phyloP scores from a whole-genome alignment of 176 grass and related monocot species.

The Phragmites australis region DNA sequence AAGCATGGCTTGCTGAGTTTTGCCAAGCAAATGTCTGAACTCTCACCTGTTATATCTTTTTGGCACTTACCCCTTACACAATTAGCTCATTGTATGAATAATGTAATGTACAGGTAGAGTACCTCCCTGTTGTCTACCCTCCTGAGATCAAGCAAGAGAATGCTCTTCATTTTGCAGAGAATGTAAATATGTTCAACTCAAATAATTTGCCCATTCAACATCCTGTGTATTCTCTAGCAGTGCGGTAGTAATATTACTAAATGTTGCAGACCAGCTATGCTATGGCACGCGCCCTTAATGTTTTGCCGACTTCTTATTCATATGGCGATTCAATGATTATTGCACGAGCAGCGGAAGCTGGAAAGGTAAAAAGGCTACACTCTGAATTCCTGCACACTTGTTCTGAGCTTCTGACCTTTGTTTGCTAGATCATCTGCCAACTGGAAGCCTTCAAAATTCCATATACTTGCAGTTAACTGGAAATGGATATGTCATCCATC shows the following conservation, averaged over 20 bases:
- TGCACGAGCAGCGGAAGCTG: conserved; percentile 62
- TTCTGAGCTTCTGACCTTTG: not conserved
- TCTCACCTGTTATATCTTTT: not conserved
- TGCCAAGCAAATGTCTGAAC: not conserved
- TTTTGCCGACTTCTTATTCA: conserved; percentile 75
- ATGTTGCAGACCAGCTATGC: conserved; percentile 71
- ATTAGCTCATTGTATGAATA: conserved; percentile 7
- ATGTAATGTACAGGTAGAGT: conserved; percentile 70
- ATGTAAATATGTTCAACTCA: conserved; percentile 47
- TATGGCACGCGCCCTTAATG: conserved; percentile 80
- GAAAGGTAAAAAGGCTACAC: conserved; percentile 57
- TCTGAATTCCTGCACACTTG: not conserved
- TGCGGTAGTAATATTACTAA: not conserved
- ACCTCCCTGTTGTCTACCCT: conserved; percentile 80
- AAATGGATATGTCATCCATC: not conserved
- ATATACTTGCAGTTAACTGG: not conserved
- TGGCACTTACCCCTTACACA: not conserved
- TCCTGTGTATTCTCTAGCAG: not conserved
- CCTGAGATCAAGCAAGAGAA: conserved; percentile 86
- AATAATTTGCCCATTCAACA: not conserved
- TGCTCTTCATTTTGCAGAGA: conserved; percentile 69
- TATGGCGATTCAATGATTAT: conserved; percentile 85
- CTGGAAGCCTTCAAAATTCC: conserved; percentile 3
- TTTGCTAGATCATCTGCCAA: not conserved
- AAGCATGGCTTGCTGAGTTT: conserved; percentile 29